Evolutionary conservation across 768 basidiomycete species (phyloP).

Genomic region (Royoungia palumana): DNA sequence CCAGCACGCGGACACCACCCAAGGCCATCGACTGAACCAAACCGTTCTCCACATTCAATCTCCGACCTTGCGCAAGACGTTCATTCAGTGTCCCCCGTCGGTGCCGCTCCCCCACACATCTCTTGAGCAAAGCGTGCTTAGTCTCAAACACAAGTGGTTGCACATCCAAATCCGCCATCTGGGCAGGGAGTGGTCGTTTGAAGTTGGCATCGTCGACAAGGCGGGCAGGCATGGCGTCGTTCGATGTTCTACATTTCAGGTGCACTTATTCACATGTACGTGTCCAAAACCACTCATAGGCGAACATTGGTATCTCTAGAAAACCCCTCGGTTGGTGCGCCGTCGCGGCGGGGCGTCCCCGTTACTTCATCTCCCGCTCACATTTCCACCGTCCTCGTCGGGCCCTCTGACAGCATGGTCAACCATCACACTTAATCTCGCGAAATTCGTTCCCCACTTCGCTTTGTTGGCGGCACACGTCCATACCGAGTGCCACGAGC

Average conservation of each 20-base stretch:
- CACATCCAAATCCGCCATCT: constrained; percentile 72
- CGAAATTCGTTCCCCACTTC: constrained; percentile 60
- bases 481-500: constrained; percentile 3
- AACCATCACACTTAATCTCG: constrained; percentile 59
- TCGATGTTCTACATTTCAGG: constrained; percentile 81
- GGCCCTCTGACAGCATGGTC: constrained; percentile 67
- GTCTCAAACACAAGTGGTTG: constrained; percentile 68
- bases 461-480: constrained; percentile 40
- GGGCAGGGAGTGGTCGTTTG: constrained; percentile 68
- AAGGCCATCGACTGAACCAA: constrained; percentile 46
- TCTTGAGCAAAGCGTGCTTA: constrained; percentile 37
- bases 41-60: constrained; percentile 80
- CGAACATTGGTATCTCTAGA: constrained; percentile 35
- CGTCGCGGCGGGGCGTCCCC: constrained; percentile 38
- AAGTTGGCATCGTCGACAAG: constrained; percentile 70
- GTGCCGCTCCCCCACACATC: constrained; percentile 7
- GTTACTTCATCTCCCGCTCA: constrained; percentile 67
- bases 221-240: constrained; percentile 55
- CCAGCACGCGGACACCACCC: constrained; percentile 31
- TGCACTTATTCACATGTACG: constrained; percentile 23
- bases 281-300: constrained; percentile 6
- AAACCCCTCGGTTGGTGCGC: constrained; percentile 49
- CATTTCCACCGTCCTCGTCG: constrained; percentile 55
- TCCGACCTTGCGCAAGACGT: constrained; percentile 65
- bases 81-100: constrained; percentile 57